phyloP scores from a whole-genome alignment of 2,329 filamentous ascomycete genomes.

The Stemphylium lycopersici region DNA sequence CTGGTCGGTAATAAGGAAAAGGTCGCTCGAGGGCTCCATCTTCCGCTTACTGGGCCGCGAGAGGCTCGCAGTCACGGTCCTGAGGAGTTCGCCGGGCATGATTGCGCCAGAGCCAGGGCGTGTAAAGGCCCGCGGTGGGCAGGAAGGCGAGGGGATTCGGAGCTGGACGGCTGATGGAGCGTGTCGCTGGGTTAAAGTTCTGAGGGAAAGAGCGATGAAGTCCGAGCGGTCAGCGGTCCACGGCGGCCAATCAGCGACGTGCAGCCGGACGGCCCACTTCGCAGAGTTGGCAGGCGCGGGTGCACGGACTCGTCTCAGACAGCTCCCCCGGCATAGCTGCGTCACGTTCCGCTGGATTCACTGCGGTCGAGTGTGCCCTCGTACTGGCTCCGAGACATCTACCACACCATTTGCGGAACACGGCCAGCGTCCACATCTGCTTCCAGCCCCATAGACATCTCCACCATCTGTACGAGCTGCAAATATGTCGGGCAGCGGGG shows the following conservation, averaged over 20 bases:
- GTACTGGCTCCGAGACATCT: conserved; percentile 9
- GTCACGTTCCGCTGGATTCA: conserved; percentile 22
- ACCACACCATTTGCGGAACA: not conserved
- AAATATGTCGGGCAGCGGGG: conserved; percentile 62
- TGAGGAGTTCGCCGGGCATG: conserved; percentile 54
- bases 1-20: conserved; percentile 71
- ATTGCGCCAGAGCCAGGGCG: conserved; percentile 40
- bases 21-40: conserved; percentile 44
- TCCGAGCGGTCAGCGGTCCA: conserved; percentile 20
- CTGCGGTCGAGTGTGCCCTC: conserved; percentile 9
- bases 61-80: conserved; percentile 44
- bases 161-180: conserved; percentile 34
- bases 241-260: conserved; percentile 14
- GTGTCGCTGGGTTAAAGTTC: conserved; percentile 27
- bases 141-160: conserved; percentile 26
- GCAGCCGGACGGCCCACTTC: conserved; percentile 10
- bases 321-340: conserved; percentile 25
- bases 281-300: conserved; percentile 23
- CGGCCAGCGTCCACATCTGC: conserved; percentile 7
- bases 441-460: not conserved
- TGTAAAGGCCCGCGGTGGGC: conserved; percentile 41
- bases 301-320: conserved; percentile 20
- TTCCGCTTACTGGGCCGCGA: conserved; percentile 46
- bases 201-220: conserved; percentile 19
- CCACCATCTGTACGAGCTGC: conserved; percentile 14